Percentiles rank a stretch among this genome's conserved stretches.
These are phyloP conservation scores for Trebouxia sp. DNA, from an alignment of 139 green algal genomes.

Conservation along the genomic window DNA sequence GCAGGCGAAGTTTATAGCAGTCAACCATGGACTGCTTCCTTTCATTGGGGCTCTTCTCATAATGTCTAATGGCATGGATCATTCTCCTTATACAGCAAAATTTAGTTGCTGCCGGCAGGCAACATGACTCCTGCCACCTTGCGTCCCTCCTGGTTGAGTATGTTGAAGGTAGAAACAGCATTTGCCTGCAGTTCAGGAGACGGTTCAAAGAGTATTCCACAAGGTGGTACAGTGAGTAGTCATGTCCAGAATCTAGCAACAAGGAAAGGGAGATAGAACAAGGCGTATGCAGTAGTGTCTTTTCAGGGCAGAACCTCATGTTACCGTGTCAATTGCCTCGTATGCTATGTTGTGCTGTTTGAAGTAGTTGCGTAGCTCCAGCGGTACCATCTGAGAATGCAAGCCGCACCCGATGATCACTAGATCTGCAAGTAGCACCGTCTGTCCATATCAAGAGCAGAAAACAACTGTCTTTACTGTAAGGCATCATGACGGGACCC, in stretches of 20 bases:
- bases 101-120: conserved; percentile 32
- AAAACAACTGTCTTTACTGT: neutral
- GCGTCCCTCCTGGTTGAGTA: conserved; percentile 77
- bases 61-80: no score
- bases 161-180: conserved; percentile 73
- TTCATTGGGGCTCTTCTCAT: no score
- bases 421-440: neutral
- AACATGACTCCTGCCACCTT: conserved; percentile 66
- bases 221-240: neutral
- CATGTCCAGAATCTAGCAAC: no score
- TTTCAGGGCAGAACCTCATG: neutral
- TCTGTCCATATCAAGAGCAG: no score
- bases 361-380: conserved; percentile 34
- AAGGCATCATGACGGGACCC: no score
- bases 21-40: no score
- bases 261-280: neutral
- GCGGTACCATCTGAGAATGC: conserved; percentile 17
- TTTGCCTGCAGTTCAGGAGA: conserved; percentile 50
- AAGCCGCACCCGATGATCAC: neutral
- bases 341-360: conserved; percentile 45
- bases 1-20: no score
- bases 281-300: neutral
- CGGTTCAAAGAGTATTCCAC: neutral
- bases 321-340: conserved; percentile 65
- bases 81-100: no score